A percentile compares a stretch with the other conserved stretches of the same genome.
These are phyloP conservation scores for Botrytis deweyae DNA, from an alignment of 2,329 filamentous ascomycete genomes.

Conservation along the genomic window DNA sequence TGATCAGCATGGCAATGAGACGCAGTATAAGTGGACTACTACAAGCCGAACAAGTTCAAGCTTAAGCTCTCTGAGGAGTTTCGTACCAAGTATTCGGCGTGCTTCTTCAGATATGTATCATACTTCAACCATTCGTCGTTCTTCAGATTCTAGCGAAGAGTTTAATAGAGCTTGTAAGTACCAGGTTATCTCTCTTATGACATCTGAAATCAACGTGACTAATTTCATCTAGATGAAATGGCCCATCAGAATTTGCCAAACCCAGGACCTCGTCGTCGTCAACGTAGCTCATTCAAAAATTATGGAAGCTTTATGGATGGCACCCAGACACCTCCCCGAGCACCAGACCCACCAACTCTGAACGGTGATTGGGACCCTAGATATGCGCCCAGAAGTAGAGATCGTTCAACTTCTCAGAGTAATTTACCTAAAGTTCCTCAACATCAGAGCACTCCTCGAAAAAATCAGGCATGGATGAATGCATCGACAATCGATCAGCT, in stretches of 20 bases:
- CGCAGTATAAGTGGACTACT: background rate
- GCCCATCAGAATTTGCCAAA: slow-evolving; percentile 5
- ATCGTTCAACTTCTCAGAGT: background rate
- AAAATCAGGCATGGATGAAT: background rate
- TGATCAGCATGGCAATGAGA: slow-evolving; percentile 8
- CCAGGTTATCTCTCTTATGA: no score
- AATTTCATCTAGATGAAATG: background rate
- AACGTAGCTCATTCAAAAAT: background rate
- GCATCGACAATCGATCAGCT: slow-evolving; percentile 6
- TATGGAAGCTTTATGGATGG: slow-evolving; percentile 10
- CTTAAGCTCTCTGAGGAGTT: background rate
- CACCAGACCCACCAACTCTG: background rate
- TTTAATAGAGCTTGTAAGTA: slow-evolving; percentile 11
- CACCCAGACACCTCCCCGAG: background rate
- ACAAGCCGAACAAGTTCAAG: background rate
- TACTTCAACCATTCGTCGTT: background rate
- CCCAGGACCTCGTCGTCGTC: background rate
- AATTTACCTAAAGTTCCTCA: slow-evolving; percentile 1
- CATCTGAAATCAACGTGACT: background rate
- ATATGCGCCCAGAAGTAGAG: background rate
- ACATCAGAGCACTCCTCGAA: slow-evolving; percentile 10
- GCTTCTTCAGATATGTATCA: background rate
- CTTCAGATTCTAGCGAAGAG: slow-evolving; percentile 8
- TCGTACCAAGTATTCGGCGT: background rate
- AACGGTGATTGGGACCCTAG: background rate